Evolutionary conservation across 2,329 filamentous ascomycete genomes (phyloP), one percentile per base, ranked within the genome.

Genomic region (Alternaria brassicae): DNA sequence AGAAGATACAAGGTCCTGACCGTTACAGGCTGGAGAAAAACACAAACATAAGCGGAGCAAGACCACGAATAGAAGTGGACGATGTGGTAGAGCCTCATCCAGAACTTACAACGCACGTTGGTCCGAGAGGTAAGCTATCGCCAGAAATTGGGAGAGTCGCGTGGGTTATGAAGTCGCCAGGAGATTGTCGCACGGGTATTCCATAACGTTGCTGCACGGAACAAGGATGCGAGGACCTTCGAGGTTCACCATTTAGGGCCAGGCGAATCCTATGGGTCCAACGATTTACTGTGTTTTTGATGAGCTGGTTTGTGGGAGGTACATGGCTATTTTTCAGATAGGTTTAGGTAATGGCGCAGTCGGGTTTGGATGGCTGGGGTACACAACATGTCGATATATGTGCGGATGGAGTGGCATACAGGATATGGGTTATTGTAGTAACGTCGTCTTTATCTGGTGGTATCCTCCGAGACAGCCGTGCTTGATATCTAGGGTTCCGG

Each of bases 381-480:
- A 27, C 44, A 58, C 37, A 49, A 25, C 36, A 49, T 58, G 56
- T 50, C 50, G 55, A 61, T 50, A 37, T 23, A 55, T 55, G 17
- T 30, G 51, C 27, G 39, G 37, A 52, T 19, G 50, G 47, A 13
- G 51, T 47, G n/a, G 32, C 51, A 52, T 41, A 53, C 25, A 39
- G 41, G 41, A 52, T 12, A n/a, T 13, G 37, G 34, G 32, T 23
- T 40, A 48, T 50, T 39, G 53, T 54, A 56, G 47, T 28, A 45
- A 56, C 40, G 56, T 55, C 57, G 57, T 32, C 34, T 40, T 56
- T 51, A 39, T 50, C 49, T 56, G 44, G 30, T 48, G 23, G 45
- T 37, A 41, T 45, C 32, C 27, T 30, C 44, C 44, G 45, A 39
- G 42, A 56, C n/a, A 39, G 49, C 34, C 49, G 41, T 58, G 49